A percentile compares a stretch with the other conserved stretches of the same genome.
Evolutionary conservation across 768 basidiomycete species (phyloP).

Genomic region (Candolleomyces aberdarensis): DNA sequence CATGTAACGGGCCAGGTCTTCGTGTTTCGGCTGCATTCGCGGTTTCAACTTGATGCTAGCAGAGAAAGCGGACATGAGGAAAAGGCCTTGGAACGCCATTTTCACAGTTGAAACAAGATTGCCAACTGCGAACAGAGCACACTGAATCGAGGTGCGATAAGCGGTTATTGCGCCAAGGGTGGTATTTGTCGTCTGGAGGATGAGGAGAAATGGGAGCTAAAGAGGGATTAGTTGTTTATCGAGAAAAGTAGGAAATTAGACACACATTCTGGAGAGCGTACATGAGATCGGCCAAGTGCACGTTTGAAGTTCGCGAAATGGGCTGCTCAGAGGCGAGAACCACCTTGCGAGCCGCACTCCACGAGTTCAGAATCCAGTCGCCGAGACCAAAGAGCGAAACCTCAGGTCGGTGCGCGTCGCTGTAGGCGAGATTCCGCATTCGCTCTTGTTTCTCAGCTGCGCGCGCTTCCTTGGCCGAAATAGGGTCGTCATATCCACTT

Average conservation of each 20-base stretch:
- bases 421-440: slow-evolving; percentile 72
- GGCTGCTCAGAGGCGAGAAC: slow-evolving; percentile 56
- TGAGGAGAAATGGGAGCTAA: slow-evolving; percentile 72
- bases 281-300: slow-evolving; percentile 56
- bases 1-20: slow-evolving; percentile 48
- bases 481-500: slow-evolving; percentile 27
- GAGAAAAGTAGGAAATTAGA: slow-evolving; percentile 14
- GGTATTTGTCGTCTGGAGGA: slow-evolving; percentile 68
- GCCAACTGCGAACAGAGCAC: slow-evolving; percentile 62
- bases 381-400: slow-evolving; percentile 79
- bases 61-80: slow-evolving; percentile 84
- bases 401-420: slow-evolving; percentile 75
- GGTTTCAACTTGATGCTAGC: slow-evolving; percentile 73
- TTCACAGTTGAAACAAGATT: slow-evolving; percentile 60
- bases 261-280: slow-evolving; percentile 69
- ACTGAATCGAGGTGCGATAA: slow-evolving; percentile 76
- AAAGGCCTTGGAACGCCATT: slow-evolving; percentile 82
- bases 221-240: slow-evolving; percentile 13
- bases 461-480: slow-evolving; percentile 55
- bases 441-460: slow-evolving; percentile 70
- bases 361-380: slow-evolving; percentile 80
- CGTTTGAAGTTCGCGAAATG: slow-evolving; percentile 37
- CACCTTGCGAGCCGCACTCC: slow-evolving; percentile 62
- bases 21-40: slow-evolving; percentile 57
- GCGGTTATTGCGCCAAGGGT: slow-evolving; percentile 80